phyloP scores from a whole-genome alignment of 1,284 basidiomycete genomes.

The Coriolopsis trogii region DNA sequence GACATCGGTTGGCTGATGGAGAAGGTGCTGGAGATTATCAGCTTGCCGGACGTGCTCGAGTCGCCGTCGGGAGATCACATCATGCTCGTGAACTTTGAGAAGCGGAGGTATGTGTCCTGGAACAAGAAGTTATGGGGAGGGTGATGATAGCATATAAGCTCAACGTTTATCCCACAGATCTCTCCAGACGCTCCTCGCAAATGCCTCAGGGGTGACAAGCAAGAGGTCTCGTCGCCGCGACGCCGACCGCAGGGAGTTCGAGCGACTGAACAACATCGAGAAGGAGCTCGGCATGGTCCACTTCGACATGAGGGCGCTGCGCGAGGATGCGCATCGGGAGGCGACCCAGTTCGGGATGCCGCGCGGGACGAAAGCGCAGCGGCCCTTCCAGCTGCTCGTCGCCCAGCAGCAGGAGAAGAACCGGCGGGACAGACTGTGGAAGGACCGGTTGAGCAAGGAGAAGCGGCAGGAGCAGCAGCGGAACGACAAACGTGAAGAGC shows the following conservation, averaged over 20 bases:
- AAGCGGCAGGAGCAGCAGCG: constrained; percentile 72
- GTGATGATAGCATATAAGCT: constrained; percentile 1
- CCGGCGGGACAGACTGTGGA: constrained; percentile 69
- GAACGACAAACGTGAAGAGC: constrained; percentile 71
- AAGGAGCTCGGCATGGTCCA: constrained; percentile 58
- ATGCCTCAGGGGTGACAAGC: constrained; percentile 45
- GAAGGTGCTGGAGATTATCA: constrained; percentile 75
- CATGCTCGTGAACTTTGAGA: constrained; percentile 76
- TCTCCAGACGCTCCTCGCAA: constrained; percentile 63
- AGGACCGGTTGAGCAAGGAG: constrained; percentile 70
- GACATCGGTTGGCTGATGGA: constrained; percentile 84
- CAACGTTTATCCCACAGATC: constrained; percentile 45
- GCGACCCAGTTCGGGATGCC: constrained; percentile 46
- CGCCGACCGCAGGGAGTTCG: constrained; percentile 65
- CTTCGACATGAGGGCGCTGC: constrained; percentile 70
- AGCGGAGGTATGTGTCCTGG: constrained; percentile 61
- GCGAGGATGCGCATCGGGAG: constrained; percentile 73
- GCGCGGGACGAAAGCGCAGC: constrained; percentile 52
- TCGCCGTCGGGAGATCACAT: constrained; percentile 51
- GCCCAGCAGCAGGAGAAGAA: constrained; percentile 74
- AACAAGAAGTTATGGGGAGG: not conserved
- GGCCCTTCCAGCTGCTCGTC: constrained; percentile 71
- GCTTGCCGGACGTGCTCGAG: constrained; percentile 71
- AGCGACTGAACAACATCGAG: constrained; percentile 74
- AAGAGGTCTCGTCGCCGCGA: constrained; percentile 54